Percentiles rank a stretch among this genome's conserved stretches.
Evolutionary conservation across 495 filamentous ascomycete genomes (phyloP).

Genomic region (Neurospora sublineolata): DNA sequence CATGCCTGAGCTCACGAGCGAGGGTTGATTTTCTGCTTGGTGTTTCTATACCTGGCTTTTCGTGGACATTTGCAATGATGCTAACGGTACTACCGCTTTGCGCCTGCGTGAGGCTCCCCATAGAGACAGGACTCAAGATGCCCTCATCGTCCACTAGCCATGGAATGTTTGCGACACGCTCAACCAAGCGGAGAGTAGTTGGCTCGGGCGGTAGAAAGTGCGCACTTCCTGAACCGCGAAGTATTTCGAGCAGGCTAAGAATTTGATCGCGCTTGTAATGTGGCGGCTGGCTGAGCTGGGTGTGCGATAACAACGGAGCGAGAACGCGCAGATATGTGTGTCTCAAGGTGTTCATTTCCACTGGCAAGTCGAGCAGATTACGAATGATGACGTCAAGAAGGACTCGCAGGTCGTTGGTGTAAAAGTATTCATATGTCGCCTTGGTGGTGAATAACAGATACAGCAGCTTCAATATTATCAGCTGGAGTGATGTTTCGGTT

Average conservation of each 20-base stretch:
- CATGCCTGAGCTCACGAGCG: constrained; percentile 6
- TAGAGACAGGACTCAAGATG: constrained; percentile 18
- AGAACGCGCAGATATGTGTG: constrained; percentile 98
- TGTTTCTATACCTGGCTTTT: constrained; percentile 77
- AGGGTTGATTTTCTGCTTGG: constrained; percentile 51
- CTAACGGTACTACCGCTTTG: constrained; percentile 48
- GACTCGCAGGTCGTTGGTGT: constrained; percentile 91
- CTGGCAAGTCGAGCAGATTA: constrained; percentile 84
- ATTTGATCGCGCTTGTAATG: constrained; percentile 91
- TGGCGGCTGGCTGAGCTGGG: constrained; percentile 71
- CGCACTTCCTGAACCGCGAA: constrained; percentile 47
- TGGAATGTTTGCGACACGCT: constrained; percentile 67
- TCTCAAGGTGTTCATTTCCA: constrained; percentile 64
- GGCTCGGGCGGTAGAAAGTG: constrained; percentile 90
- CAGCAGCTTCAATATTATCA: constrained; percentile 87
- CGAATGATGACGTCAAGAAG: constrained; percentile 92
- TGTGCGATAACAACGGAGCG: constrained; percentile 80
- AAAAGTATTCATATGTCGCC: constrained; percentile 93
- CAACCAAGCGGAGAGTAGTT: constrained; percentile 74
- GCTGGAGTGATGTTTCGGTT: constrained; percentile 82
- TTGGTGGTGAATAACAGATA: constrained; percentile 90
- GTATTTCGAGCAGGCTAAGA: constrained; percentile 55
- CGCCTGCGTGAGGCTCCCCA: constrained; percentile 37
- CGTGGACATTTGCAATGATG: constrained; percentile 64
- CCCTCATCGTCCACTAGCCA: constrained; percentile 56